A percentile compares a stretch with the other conserved stretches of the same genome.
These are phyloP conservation scores for Tuber aestivum DNA, from an alignment of 495 filamentous ascomycete species.

Conservation along the genomic window DNA sequence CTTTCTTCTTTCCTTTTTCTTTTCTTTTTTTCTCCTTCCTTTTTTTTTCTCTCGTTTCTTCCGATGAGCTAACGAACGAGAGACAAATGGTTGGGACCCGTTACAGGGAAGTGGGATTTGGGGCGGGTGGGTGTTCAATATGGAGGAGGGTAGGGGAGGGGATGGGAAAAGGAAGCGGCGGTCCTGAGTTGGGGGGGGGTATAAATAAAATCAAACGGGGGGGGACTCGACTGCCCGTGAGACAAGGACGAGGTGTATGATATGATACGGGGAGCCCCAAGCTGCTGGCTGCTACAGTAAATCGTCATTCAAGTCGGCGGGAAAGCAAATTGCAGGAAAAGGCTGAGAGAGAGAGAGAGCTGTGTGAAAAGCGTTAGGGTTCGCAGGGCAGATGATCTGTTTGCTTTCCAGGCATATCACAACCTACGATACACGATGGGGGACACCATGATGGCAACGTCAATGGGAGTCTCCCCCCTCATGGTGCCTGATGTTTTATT, in stretches of 20 bases:
- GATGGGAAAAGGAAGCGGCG: constrained; percentile 29
- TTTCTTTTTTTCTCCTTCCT: constrained; percentile 16
- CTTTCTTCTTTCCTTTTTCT: constrained; percentile 23
- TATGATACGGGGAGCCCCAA: background rate
- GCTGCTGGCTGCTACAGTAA: background rate
- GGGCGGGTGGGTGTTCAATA: constrained; percentile 23
- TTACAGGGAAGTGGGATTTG: constrained; percentile 36
- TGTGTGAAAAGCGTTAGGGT: background rate
- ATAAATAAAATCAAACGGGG: constrained; percentile 37
- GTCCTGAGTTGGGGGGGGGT: constrained; percentile 30
- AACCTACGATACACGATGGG: too few species aligned
- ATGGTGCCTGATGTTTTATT: background rate
- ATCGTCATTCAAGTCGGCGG: background rate
- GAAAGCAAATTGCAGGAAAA: too few species aligned
- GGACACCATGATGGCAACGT: too few species aligned
- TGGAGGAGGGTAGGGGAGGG: constrained; percentile 13
- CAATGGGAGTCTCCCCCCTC: too few species aligned
- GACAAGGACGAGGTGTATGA: background rate
- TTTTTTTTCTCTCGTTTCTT: constrained; percentile 22
- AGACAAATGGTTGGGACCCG: constrained; percentile 40
- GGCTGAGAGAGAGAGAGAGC: background rate
- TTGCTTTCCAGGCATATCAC: too few species aligned
- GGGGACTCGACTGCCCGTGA: background rate
- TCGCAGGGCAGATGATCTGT: background rate
- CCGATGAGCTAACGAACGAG: constrained; percentile 39